Conservation (phyloP, 768 basidiomycete genomes). For the Fomitopsis pulvina region DNA sequence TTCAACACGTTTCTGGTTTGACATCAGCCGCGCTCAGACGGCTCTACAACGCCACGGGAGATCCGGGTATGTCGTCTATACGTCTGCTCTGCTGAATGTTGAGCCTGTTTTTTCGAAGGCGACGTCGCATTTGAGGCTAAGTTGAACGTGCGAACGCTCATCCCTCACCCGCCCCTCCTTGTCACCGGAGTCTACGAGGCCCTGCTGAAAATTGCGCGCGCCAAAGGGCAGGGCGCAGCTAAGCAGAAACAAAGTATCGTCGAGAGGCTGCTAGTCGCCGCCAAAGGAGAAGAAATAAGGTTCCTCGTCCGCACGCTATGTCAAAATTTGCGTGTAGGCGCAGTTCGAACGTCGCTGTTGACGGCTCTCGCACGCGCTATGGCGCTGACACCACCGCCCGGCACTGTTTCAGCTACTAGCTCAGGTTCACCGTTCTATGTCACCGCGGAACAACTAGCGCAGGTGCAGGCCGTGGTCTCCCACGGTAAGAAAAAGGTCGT, state of each 20-base stretch:
- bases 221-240: conserved; percentile 71
- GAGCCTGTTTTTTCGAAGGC: conserved; percentile 30
- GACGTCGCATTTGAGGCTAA: conserved; percentile 87
- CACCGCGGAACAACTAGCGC: conserved; percentile 24
- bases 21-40: conserved; percentile 48
- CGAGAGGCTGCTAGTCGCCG: conserved; percentile 75
- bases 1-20: conserved; percentile 69
- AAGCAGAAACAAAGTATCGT: conserved; percentile 74
- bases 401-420: conserved; percentile 14
- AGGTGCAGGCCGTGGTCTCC: conserved; percentile 17
- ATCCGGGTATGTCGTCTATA: conserved; percentile 33
- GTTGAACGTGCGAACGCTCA: conserved; percentile 63
- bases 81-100: not conserved
- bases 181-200: conserved; percentile 62
- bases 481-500: conserved; percentile 24
- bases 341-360: conserved; percentile 77
- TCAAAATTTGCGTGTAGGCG: conserved; percentile 80
- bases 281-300: conserved; percentile 82
- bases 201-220: conserved; percentile 56
- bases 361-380: conserved; percentile 76
- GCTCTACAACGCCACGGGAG: conserved; percentile 70
- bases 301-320: conserved; percentile 73
- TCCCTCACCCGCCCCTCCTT: conserved; percentile 63
- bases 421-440: conserved; percentile 24
- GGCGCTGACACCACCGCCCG: conserved; percentile 46